A percentile compares a stretch with the other conserved stretches of the same genome.
These are phyloP conservation scores for Alternaria sp. DNA, from an alignment of 2,329 filamentous ascomycete genomes.

Conservation along the genomic window DNA sequence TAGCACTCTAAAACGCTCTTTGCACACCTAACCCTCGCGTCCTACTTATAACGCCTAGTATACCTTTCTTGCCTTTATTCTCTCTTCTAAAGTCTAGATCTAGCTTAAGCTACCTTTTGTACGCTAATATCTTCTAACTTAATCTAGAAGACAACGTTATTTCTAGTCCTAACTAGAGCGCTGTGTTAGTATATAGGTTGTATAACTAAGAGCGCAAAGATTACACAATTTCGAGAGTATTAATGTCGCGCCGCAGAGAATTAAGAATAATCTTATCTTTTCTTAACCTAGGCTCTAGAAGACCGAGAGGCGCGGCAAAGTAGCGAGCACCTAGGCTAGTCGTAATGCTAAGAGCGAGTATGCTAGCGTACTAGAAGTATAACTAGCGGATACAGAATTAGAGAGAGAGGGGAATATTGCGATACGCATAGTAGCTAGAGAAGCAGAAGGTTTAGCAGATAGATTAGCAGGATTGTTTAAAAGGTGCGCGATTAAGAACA, in stretches of 20 bases:
- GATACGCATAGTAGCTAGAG: conserved; percentile 6
- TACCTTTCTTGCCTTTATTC: conserved; percentile 25
- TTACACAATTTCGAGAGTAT: conserved; percentile 42
- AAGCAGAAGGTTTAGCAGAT: not conserved
- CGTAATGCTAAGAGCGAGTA: conserved; percentile 32
- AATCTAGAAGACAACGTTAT: not conserved
- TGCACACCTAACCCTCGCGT: conserved; percentile 56
- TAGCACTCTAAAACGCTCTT: conserved; percentile 68
- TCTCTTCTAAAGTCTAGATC: conserved; percentile 32
- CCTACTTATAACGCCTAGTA: conserved; percentile 44
- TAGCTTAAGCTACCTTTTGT: conserved; percentile 40
- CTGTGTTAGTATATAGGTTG: conserved; percentile 31
- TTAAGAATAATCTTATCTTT: conserved; percentile 39
- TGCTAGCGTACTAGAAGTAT: conserved; percentile 41
- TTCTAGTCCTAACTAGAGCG: conserved; percentile 21
- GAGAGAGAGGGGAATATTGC: conserved; percentile 21
- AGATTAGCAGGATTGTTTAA: not conserved
- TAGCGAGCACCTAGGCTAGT: conserved; percentile 33
- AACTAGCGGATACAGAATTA: conserved; percentile 35
- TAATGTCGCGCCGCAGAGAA: conserved; percentile 33
- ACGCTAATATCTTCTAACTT: conserved; percentile 15
- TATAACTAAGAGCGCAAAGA: conserved; percentile 37
- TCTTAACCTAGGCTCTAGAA: conserved; percentile 33
- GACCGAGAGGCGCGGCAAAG: conserved; percentile 33
- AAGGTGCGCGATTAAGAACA: conserved; percentile 13